A percentile compares a stretch with the other conserved stretches of the same genome.
Evolutionary conservation across 768 basidiomycete genomes (phyloP).

Genomic region (Amanita jacksonii): DNA sequence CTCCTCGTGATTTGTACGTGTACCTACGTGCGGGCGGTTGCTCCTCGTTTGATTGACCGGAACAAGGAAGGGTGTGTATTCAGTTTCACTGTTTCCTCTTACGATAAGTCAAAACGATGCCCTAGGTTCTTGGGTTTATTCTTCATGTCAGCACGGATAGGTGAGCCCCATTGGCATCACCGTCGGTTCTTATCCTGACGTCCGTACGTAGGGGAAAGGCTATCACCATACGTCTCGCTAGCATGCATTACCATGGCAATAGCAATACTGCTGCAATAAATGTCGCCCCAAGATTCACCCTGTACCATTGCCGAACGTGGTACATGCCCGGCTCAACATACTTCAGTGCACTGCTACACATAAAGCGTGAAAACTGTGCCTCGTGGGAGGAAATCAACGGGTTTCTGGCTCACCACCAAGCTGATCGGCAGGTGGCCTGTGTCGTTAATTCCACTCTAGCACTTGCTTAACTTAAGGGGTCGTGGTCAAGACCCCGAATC

Average conservation of each 20-base stretch:
- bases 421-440: too few species aligned
- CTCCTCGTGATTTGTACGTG: slow-evolving; percentile 94
- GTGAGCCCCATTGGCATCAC: slow-evolving; percentile 31
- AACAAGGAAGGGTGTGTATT: slow-evolving; percentile 86
- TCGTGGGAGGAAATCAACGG: too few species aligned
- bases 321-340: too few species aligned
- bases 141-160: slow-evolving; percentile 95
- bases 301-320: too few species aligned
- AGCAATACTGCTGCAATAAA: slow-evolving; percentile 42
- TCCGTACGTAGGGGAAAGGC: slow-evolving; percentile 62
- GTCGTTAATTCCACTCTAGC: too few species aligned
- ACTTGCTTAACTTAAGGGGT: too few species aligned
- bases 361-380: too few species aligned
- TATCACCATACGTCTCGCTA: slow-evolving; percentile 92
- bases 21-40: slow-evolving; percentile 87
- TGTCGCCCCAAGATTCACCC: too few species aligned
- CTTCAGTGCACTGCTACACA: too few species aligned
- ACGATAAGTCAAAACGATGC: background rate
- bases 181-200: background rate
- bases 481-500: too few species aligned
- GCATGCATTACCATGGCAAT: slow-evolving; percentile 92
- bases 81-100: background rate
- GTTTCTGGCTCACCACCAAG: too few species aligned
- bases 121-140: slow-evolving; percentile 82
- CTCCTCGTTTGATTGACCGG: slow-evolving; percentile 83